Conservation (phyloP, 805 yeast genomes). For the Maudiozyma bulderi region DNA sequence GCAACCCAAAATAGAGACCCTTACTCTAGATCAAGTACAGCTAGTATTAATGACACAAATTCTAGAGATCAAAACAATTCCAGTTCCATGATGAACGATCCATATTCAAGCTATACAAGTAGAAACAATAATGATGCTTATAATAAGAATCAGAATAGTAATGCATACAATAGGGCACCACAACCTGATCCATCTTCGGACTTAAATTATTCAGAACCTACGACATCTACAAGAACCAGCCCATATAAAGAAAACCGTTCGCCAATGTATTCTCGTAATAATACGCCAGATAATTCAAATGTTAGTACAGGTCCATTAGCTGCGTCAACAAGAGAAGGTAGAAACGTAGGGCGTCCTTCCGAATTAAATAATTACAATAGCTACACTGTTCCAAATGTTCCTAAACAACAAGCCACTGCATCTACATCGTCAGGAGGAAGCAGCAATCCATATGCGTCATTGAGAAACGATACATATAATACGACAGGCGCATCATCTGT, state of each 20-base stretch:
- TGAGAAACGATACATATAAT: conserved; percentile 1
- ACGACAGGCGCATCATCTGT: neutral
- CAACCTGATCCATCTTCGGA: neutral
- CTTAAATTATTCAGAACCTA: neutral
- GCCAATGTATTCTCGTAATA: conserved; percentile 1
- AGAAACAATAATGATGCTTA: neutral
- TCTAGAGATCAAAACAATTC: neutral
- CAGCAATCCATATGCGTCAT: conserved; percentile 5
- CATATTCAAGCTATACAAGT: neutral
- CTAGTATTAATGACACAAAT: neutral
- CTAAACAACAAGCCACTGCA: neutral
- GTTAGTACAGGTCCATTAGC: neutral
- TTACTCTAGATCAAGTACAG: neutral
- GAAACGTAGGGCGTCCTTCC: neutral
- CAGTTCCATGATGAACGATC: neutral
- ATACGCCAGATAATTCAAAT: neutral
- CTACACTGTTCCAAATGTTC: neutral
- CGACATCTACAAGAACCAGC: neutral
- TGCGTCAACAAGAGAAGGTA: neutral
- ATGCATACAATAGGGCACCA: neutral
- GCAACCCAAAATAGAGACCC: neutral
- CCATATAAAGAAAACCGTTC: conserved; percentile 1
- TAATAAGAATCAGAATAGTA: neutral
- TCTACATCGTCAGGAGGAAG: neutral
- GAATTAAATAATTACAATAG: neutral